Evolutionary conservation across 1,284 basidiomycete species (phyloP).

Genomic region (Spongiforma sp.): DNA sequence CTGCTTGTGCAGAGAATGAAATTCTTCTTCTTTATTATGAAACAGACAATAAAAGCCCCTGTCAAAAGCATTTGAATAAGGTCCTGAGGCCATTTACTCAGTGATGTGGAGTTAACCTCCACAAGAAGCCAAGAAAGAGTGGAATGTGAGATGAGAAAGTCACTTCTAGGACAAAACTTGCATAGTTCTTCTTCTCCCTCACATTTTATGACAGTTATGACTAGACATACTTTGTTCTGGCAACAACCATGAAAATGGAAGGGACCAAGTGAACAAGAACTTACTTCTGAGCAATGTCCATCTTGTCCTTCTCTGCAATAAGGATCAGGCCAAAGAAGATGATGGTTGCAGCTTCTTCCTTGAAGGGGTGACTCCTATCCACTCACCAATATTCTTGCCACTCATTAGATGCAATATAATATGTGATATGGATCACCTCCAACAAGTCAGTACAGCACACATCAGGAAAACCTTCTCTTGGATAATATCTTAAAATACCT

Average conservation of each 20-base stretch:
- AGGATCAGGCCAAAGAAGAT: not conserved
- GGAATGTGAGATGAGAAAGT: not conserved
- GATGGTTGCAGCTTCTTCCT: not conserved
- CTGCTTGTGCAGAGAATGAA: not conserved
- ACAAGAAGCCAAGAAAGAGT: not conserved
- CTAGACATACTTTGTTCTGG: not conserved
- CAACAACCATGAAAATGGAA: not conserved
- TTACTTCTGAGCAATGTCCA: not conserved
- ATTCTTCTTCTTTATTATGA: not conserved
- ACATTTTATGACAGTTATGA: not conserved
- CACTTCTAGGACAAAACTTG: not conserved
- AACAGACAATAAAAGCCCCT: not conserved
- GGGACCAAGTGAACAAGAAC: not conserved
- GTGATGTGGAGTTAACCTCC: not conserved
- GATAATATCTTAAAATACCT: too few species aligned
- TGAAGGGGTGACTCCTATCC: not conserved
- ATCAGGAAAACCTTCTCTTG: too few species aligned
- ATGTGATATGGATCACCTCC: not conserved
- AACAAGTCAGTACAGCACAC: not conserved
- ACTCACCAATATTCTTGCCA: not conserved
- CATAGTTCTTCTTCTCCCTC: not conserved
- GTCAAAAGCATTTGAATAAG: not conserved
- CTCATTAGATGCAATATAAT: not conserved
- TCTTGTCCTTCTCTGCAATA: not conserved
- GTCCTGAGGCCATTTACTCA: not conserved